phyloP scores from a whole-genome alignment of 306 rosid species.

The Astragalus glycyphyllos region DNA sequence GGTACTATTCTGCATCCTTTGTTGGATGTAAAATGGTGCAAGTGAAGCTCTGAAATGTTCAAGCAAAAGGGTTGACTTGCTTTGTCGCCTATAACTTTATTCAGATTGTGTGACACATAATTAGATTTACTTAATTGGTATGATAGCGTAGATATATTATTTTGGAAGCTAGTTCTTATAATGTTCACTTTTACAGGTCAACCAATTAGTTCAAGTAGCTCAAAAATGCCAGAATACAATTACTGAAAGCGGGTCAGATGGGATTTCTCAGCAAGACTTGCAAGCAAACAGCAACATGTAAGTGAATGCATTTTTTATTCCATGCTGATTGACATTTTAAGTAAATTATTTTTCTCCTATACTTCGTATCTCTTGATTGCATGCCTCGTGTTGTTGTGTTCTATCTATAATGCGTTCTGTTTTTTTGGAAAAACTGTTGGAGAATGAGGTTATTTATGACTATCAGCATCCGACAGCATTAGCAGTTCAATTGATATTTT shows the following conservation, averaged over 20 bases:
- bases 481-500: not conserved
- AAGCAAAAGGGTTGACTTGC: not conserved
- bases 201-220: slow-evolving; percentile 89
- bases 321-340: slow-evolving; percentile 6
- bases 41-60: too few relatives aligned
- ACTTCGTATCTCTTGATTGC: slow-evolving; percentile 13
- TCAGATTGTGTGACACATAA: not conserved
- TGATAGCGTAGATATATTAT: not conserved
- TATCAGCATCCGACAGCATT: not conserved
- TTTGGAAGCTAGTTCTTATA: slow-evolving; percentile 24
- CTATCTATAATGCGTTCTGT: not conserved
- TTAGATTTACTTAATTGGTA: slow-evolving; percentile 1
- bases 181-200: slow-evolving; percentile 64
- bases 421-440: not conserved
- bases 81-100: slow-evolving; percentile 1
- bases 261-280: slow-evolving; percentile 88
- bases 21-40: not conserved
- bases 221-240: slow-evolving; percentile 88
- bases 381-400: slow-evolving; percentile 1
- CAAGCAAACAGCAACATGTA: slow-evolving; percentile 93
- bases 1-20: slow-evolving; percentile 58
- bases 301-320: slow-evolving; percentile 46
- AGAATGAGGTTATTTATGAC: not conserved
- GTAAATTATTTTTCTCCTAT: not conserved
- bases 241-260: slow-evolving; percentile 89